A percentile compares a stretch with the other conserved stretches of the same genome.
phyloP scores from a whole-genome alignment of 805 yeast genomes.

The Cyberlindnera subsufficiens region DNA sequence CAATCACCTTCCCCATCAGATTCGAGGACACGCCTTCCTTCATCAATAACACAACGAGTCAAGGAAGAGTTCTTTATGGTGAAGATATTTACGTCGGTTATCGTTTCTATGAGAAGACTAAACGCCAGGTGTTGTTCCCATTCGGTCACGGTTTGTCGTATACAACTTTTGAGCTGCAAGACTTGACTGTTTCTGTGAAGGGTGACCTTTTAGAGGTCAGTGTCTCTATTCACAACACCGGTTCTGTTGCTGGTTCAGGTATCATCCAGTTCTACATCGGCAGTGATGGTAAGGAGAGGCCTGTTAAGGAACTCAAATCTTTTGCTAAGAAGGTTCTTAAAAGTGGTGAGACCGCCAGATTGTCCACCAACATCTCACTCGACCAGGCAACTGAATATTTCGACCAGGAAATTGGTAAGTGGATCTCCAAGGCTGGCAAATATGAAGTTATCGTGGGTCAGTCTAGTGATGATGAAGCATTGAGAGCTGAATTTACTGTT shows the following conservation, averaged over 20 bases:
- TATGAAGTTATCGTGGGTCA: slow-evolving; percentile 45
- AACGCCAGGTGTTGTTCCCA: slow-evolving; percentile 43
- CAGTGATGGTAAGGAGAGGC: slow-evolving; percentile 35
- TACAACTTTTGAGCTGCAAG: slow-evolving; percentile 38
- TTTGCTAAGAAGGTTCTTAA: slow-evolving; percentile 42
- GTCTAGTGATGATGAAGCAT: slow-evolving; percentile 23
- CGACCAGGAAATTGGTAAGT: slow-evolving; percentile 39
- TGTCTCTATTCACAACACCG: slow-evolving; percentile 40
- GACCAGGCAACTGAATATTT: slow-evolving; percentile 48
- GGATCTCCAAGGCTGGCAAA: slow-evolving; percentile 46
- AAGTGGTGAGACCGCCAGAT: slow-evolving; percentile 36
- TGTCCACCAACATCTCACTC: slow-evolving; percentile 30
- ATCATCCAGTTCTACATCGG: slow-evolving; percentile 49
- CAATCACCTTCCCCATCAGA: slow-evolving; percentile 48
- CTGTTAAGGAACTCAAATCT: slow-evolving; percentile 53
- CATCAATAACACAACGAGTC: slow-evolving; percentile 43
- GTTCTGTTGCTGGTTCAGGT: slow-evolving; percentile 44
- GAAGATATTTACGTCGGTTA: slow-evolving; percentile 64
- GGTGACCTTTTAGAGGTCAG: slow-evolving; percentile 18
- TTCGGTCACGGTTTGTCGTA: slow-evolving; percentile 63
- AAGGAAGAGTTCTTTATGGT: slow-evolving; percentile 53
- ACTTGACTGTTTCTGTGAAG: slow-evolving; percentile 27
- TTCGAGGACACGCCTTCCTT: slow-evolving; percentile 52
- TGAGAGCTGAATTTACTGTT: not conserved
- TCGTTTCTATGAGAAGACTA: slow-evolving; percentile 46